Evolutionary conservation across 768 basidiomycete species (phyloP).

Genomic region (Pisolithus marmoratus): DNA sequence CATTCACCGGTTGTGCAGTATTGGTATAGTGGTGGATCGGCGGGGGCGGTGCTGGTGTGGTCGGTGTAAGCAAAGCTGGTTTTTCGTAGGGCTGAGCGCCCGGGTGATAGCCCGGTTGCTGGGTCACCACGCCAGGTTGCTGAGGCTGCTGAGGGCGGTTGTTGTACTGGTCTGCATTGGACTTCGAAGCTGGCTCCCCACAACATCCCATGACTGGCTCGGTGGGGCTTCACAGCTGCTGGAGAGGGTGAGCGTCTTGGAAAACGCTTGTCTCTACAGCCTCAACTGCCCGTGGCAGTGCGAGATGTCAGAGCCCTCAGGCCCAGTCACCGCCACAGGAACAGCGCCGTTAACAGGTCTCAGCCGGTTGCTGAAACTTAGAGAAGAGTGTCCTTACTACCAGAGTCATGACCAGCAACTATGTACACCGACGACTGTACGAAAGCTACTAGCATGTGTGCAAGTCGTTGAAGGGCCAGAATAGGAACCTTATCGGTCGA

Average conservation of each 20-base stretch:
- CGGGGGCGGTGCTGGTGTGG: slow-evolving; percentile 43
- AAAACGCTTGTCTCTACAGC: not conserved
- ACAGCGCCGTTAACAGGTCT: too few species aligned
- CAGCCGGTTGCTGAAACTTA: too few species aligned
- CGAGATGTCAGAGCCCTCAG: not conserved
- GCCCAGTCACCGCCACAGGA: not conserved
- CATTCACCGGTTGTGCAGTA: not conserved
- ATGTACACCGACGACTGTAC: too few species aligned
- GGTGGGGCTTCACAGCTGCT: not conserved
- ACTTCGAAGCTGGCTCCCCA: slow-evolving; percentile 38
- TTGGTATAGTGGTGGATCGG: slow-evolving; percentile 24
- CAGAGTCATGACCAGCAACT: too few species aligned
- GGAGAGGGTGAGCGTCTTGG: not conserved
- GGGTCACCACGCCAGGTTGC: slow-evolving; percentile 40
- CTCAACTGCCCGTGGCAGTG: slow-evolving; percentile 7
- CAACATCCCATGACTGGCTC: slow-evolving; percentile 58
- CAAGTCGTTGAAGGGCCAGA: too few species aligned
- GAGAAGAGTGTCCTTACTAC: too few species aligned
- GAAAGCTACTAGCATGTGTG: too few species aligned
- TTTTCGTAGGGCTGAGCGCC: slow-evolving; percentile 36
- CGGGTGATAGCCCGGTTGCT: slow-evolving; percentile 46
- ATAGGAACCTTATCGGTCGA: too few species aligned
- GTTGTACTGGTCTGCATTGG: slow-evolving; percentile 26
- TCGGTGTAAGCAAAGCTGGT: slow-evolving; percentile 35
- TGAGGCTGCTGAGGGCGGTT: slow-evolving; percentile 32